These are phyloP conservation scores for Onygena corvina DNA, from an alignment of 2,329 filamentous ascomycete species.

Conservation along the genomic window DNA sequence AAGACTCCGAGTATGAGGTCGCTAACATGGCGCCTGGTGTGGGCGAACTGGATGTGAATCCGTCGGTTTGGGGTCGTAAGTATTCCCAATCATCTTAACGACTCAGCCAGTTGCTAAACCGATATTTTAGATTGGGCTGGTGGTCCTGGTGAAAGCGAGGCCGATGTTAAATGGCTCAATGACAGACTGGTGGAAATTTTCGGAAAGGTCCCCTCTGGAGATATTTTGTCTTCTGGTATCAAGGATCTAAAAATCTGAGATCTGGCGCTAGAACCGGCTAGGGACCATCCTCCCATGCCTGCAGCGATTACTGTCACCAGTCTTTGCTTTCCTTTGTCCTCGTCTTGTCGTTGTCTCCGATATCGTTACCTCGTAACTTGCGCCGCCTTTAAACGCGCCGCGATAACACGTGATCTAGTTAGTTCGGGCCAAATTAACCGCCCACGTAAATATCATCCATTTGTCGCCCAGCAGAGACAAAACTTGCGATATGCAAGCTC, in stretches of 20 bases:
- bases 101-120: background rate
- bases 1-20: conserved; percentile 67
- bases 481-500: background rate
- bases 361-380: background rate
- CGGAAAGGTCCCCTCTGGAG: conserved; percentile 16
- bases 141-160: conserved; percentile 57
- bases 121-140: conserved; percentile 44
- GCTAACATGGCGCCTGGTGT: conserved; percentile 47
- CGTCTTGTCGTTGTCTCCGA: background rate
- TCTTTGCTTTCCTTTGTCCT: background rate
- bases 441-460: background rate
- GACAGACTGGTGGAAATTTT: conserved; percentile 47
- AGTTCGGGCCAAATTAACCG: too few species aligned
- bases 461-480: background rate
- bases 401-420: background rate
- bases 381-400: too few species aligned
- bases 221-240: background rate
- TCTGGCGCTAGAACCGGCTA: too few species aligned
- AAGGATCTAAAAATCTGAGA: background rate
- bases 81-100: conserved; percentile 13
- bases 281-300: too few species aligned
- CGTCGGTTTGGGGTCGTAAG: conserved; percentile 54
- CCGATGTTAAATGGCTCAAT: conserved; percentile 63
- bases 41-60: conserved; percentile 44
- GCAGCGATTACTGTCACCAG: too few species aligned